phyloP scores from a whole-genome alignment of 768 basidiomycete genomes.

The Trametes coccinea region DNA sequence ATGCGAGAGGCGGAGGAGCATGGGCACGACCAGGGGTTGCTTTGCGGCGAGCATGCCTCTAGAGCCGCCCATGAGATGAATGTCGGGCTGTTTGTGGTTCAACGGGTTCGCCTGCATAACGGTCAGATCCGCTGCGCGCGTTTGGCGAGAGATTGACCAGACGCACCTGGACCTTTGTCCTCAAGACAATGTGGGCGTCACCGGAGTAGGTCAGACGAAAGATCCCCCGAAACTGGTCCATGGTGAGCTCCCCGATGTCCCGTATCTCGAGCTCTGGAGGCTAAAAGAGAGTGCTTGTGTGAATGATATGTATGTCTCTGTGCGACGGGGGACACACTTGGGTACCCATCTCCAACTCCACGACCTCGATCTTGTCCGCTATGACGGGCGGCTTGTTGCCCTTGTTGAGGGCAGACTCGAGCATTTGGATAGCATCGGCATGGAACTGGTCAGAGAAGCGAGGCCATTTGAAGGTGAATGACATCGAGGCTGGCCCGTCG shows the following conservation, averaged over 20 bases:
- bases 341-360: slow-evolving; percentile 98
- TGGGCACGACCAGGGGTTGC: slow-evolving; percentile 94
- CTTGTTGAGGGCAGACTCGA: slow-evolving; percentile 95
- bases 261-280: slow-evolving; percentile 97
- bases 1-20: slow-evolving; percentile 95
- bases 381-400: slow-evolving; percentile 97
- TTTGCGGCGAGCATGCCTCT: slow-evolving; percentile 91
- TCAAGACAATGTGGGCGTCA: slow-evolving; percentile 83
- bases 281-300: slow-evolving; percentile 40
- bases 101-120: slow-evolving; percentile 82
- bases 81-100: slow-evolving; percentile 89
- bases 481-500: slow-evolving; percentile 47
- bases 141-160: not conserved
- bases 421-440: slow-evolving; percentile 93
- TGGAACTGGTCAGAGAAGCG: slow-evolving; percentile 97
- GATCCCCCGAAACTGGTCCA: slow-evolving; percentile 95
- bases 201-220: slow-evolving; percentile 94
- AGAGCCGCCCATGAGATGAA: slow-evolving; percentile 81
- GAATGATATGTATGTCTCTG: not conserved
- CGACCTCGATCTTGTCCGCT: slow-evolving; percentile 95
- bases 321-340: slow-evolving; percentile 55
- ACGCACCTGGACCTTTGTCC: slow-evolving; percentile 90
- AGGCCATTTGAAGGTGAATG: slow-evolving; percentile 95
- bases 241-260: slow-evolving; percentile 95
- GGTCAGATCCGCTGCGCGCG: not conserved